phyloP scores from a whole-genome alignment of 83 land plant genomes.

The Thuja plicata region DNA sequence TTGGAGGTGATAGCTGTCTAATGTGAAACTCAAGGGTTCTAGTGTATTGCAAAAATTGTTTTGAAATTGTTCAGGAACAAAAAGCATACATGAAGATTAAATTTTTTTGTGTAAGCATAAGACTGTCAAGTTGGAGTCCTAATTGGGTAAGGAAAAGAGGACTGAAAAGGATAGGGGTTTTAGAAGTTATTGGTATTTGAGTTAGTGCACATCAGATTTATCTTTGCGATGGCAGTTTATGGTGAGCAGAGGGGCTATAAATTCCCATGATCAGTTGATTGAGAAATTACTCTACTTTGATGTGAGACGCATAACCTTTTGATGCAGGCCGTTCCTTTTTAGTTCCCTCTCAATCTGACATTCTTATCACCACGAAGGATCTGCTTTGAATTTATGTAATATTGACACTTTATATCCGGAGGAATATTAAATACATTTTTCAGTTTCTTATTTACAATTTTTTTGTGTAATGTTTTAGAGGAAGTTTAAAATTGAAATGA shows the following conservation, averaged over 20 bases:
- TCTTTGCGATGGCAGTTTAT: not conserved
- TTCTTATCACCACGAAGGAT: not conserved
- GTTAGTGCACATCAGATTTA: not conserved
- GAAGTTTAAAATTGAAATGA: not conserved
- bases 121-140: not conserved
- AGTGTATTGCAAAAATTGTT: not conserved
- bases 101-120: not conserved
- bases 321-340: not conserved
- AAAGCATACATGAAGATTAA: not conserved
- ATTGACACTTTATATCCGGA: not conserved
- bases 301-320: not conserved
- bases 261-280: not conserved
- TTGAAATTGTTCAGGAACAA: not conserved
- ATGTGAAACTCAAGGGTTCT: not conserved
- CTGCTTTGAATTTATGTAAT: not conserved
- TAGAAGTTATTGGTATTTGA: not conserved
- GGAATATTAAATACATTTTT: not conserved
- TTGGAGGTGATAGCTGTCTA: not conserved
- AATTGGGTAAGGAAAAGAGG: not conserved
- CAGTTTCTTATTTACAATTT: no score
- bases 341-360: not conserved
- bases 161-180: not conserved
- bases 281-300: not conserved
- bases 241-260: not conserved
- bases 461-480: not conserved